These are phyloP conservation scores for Alloteropsis semialata DNA, from an alignment of 176 grass and related monocot genomes.

Conservation along the genomic window DNA sequence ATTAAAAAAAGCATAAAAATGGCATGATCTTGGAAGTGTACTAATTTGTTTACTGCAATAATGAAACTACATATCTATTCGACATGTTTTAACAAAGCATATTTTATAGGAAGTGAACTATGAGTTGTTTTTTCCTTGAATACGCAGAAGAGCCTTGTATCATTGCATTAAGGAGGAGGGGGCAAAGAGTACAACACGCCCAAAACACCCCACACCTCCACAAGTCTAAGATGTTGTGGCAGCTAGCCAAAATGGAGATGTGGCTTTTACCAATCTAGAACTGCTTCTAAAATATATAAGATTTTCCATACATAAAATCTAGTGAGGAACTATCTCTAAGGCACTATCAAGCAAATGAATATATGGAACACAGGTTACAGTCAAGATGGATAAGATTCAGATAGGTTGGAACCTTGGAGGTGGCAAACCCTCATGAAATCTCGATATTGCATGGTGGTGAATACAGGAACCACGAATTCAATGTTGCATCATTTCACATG, in stretches of 20 bases:
- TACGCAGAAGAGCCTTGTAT: no score
- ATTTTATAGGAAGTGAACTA: neutral
- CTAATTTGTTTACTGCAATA: neutral
- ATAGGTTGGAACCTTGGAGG: neutral
- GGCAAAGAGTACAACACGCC: no score
- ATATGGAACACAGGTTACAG: neutral
- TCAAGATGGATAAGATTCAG: neutral
- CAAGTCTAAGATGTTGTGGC: no score
- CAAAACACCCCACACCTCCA: no score
- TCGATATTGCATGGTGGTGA: neutral
- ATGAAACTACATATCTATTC: neutral
- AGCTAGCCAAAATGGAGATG: conserved; percentile 5
- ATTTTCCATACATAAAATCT: neutral
- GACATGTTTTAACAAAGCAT: neutral
- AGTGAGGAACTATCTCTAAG: neutral
- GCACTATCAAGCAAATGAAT: neutral
- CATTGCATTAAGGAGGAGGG: no score
- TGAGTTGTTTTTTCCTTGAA: no score
- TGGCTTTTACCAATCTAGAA: neutral
- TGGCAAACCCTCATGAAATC: neutral
- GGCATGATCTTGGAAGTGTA: neutral
- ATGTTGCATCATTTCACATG: neutral
- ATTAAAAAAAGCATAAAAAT: neutral
- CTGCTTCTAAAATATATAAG: neutral
- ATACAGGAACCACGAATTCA: neutral